Percentiles rank a stretch among this genome's conserved stretches.
These are phyloP conservation scores for Lotmaria passim DNA, from an alignment of 208 protist genomes.

Conservation along the genomic window DNA sequence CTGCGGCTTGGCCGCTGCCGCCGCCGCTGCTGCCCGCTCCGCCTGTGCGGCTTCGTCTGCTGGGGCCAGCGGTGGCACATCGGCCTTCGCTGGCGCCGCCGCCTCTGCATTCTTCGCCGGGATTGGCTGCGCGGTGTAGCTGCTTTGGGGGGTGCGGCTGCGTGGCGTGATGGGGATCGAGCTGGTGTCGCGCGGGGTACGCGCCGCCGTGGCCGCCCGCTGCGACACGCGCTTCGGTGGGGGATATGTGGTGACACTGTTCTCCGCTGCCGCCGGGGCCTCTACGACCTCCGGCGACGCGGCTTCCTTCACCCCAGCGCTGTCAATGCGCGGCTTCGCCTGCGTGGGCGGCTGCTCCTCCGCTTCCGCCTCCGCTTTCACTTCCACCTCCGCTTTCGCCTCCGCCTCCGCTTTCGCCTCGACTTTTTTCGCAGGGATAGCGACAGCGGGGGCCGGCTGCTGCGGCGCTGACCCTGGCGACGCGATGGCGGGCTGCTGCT, in stretches of 20 bases:
- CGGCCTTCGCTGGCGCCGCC: no score
- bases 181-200: slow-evolving; percentile 14
- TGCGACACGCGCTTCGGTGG: slow-evolving; percentile 26
- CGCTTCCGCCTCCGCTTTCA: not conserved
- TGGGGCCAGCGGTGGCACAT: slow-evolving; percentile 7
- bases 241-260: not conserved
- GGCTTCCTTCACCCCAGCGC: not conserved
- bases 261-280: not conserved
- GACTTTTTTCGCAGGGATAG: not conserved
- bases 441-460: not conserved
- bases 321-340: not conserved
- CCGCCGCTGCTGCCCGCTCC: slow-evolving; percentile 5
- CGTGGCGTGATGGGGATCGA: slow-evolving; percentile 22
- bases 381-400: not conserved
- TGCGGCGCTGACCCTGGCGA: not conserved
- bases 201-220: slow-evolving; percentile 22
- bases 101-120: slow-evolving; percentile 3
- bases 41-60: slow-evolving; percentile 1
- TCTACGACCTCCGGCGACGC: no score
- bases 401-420: not conserved
- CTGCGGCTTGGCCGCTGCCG: slow-evolving; percentile 18
- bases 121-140: slow-evolving; percentile 1
- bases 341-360: slow-evolving; percentile 4
- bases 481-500: slow-evolving; percentile 1
- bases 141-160: slow-evolving; percentile 30